Conservation (phyloP, 768 basidiomycete species). For the Russula griseocarnosa region DNA sequence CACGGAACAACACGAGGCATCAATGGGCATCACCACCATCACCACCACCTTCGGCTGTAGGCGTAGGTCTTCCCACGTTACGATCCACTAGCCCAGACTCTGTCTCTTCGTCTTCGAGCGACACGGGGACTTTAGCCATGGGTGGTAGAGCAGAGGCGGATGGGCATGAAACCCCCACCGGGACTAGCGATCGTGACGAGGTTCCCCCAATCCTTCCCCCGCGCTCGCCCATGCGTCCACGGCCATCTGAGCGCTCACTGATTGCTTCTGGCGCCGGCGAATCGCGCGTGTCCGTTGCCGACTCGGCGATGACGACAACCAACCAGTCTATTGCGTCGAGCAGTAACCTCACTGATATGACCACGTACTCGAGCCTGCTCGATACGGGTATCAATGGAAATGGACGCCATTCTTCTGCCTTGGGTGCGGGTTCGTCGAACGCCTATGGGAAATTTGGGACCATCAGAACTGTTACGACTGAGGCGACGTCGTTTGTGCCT, state of each 20-base stretch:
- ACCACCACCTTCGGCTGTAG: slow-evolving; percentile 3
- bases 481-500: slow-evolving; percentile 57
- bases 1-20: slow-evolving; percentile 29
- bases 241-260: slow-evolving; percentile 29
- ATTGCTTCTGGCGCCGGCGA: slow-evolving; percentile 1
- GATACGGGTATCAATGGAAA: slow-evolving; percentile 39
- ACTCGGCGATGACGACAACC: slow-evolving; percentile 44
- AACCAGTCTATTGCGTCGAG: slow-evolving; percentile 65
- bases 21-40: slow-evolving; percentile 6
- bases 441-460: slow-evolving; percentile 62
- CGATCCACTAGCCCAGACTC: slow-evolving; percentile 19
- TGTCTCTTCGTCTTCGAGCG: slow-evolving; percentile 21
- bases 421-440: slow-evolving; percentile 29
- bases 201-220: slow-evolving; percentile 44
- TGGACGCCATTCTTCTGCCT: slow-evolving; percentile 33
- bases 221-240: slow-evolving; percentile 52
- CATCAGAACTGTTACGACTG: slow-evolving; percentile 77
- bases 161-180: slow-evolving; percentile 22
- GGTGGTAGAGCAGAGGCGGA: slow-evolving; percentile 25
- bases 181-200: slow-evolving; percentile 37
- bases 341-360: slow-evolving; percentile 49
- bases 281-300: slow-evolving; percentile 35
- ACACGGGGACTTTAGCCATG: slow-evolving; percentile 33
- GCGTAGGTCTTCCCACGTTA: slow-evolving; percentile 19
- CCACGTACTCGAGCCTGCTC: slow-evolving; percentile 58